phyloP scores from a whole-genome alignment of 1,284 basidiomycete species.

The Apiotrichum sp. region DNA sequence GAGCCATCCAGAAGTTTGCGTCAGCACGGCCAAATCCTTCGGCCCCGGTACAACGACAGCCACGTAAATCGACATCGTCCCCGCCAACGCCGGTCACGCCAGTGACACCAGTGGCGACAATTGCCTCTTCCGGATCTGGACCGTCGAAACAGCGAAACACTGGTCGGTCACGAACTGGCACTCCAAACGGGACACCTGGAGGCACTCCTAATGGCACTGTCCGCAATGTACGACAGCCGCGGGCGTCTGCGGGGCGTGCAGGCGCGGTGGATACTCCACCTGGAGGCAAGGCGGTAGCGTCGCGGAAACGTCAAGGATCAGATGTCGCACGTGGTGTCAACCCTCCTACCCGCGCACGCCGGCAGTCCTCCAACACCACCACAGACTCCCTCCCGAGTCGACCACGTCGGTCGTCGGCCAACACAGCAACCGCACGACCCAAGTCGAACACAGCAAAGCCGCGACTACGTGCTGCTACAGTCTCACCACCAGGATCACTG shows the following conservation, averaged over 20 bases:
- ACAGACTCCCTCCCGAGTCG: neutral
- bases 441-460: neutral
- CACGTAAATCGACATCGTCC: neutral
- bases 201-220: neutral
- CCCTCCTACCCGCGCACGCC: neutral
- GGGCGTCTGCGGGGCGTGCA: neutral
- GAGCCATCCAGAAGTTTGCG: conserved; percentile 13
- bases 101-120: neutral
- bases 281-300: no score
- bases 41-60: neutral
- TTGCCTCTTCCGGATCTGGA: neutral
- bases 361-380: neutral
- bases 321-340: neutral
- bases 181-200: no score
- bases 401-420: neutral
- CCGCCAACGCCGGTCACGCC: neutral
- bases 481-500: neutral
- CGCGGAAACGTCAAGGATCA: conserved; percentile 5
- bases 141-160: neutral
- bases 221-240: neutral
- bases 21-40: conserved; percentile 5
- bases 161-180: neutral
- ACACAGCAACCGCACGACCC: neutral
- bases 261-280: no score
- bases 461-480: neutral